Base-by-base conservation (phyloP, 768 basidiomycete species). In the Naganishia kalamii region DNA sequence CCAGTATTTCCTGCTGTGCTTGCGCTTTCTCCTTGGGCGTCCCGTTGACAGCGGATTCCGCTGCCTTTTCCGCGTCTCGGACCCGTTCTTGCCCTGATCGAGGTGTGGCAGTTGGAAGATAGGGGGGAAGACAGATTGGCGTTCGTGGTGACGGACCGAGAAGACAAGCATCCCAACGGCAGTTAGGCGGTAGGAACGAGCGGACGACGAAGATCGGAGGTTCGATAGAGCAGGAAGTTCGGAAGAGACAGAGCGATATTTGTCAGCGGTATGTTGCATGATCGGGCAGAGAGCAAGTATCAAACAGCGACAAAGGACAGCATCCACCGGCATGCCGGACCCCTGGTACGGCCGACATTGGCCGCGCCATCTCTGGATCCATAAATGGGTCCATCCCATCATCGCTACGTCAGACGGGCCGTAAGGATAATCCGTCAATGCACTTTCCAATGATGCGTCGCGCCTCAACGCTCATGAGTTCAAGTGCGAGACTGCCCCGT, bases 61-160 rank as follows among this genome's bases (percentile, higher is more conserved):
- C 63, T 2, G 49, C 63, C 23, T 54, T 64, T 54, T 64, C 63
- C 5, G 63, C 49, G 17, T 52, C 46, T n/a, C 50, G 2, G 13
- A 64, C 37, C 12, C 63, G 13, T 64, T 64, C 50, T 52, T 64
- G 63, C 63, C 63, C 63, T 64, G 48, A 12, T 2, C 25, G 12
- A 48, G 17, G 7, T 6, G 23, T 5, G 29, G 25, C 33, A 32
- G 7, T 15, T 43, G 27, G 33, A 33, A 27, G 13, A 32, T 15
- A 21, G 40, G 40, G 8, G 43, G 40, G 10, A 15, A n/a, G 37
- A 40, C 37, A 52, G 3, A 30, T 5, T 35, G 51, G 33, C 19
- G 30, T 35, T 4, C 5, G 15, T 29, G 25, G 7, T 52, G 29
- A 52, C 21, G 17, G 51, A 10, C 11, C 10, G 32, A 32, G 19